phyloP scores from a whole-genome alignment of 2,329 filamentous ascomycete genomes.

The Balansia obtecta region DNA sequence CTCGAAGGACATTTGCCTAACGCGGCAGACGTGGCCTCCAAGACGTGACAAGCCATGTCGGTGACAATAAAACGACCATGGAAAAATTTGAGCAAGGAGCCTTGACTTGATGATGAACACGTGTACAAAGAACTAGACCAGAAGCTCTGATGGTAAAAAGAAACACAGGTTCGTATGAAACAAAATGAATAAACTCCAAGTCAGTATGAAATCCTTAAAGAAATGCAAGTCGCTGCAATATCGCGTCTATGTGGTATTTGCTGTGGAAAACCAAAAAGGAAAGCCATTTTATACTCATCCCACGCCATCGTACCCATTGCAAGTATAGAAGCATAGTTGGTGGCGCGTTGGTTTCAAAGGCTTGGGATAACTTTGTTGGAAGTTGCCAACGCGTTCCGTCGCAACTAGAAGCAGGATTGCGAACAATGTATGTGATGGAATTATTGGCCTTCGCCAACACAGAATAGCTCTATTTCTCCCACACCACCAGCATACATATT shows the following conservation, averaged over 20 bases:
- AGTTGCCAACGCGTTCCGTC: neutral
- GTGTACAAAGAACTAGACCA: neutral
- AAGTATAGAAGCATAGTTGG: neutral
- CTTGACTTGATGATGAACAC: neutral
- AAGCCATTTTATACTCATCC: neutral
- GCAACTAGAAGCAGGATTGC: neutral
- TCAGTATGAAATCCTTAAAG: slow-evolving; percentile 2
- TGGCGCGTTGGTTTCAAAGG: neutral
- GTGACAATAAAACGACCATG: neutral
- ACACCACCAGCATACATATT: slow-evolving; percentile 53
- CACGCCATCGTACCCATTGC: neutral
- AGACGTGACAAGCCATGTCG: neutral
- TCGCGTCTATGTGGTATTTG: slow-evolving; percentile 17
- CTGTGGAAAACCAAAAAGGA: neutral
- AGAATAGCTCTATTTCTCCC: slow-evolving; percentile 84
- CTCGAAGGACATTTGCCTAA: neutral
- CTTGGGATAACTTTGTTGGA: neutral
- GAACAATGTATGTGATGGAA: neutral
- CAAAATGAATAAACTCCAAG: slow-evolving; percentile 2
- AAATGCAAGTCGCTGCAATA: slow-evolving; percentile 16
- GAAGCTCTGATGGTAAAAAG: neutral
- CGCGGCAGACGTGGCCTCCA: neutral
- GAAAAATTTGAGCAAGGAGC: neutral
- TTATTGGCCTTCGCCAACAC: slow-evolving; percentile 38
- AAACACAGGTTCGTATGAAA: slow-evolving; percentile 1